Percentiles rank a stretch among this genome's conserved stretches.
phyloP scores from a whole-genome alignment of 192 early-diverging fungal species.

The Chytriomyces sp. region DNA sequence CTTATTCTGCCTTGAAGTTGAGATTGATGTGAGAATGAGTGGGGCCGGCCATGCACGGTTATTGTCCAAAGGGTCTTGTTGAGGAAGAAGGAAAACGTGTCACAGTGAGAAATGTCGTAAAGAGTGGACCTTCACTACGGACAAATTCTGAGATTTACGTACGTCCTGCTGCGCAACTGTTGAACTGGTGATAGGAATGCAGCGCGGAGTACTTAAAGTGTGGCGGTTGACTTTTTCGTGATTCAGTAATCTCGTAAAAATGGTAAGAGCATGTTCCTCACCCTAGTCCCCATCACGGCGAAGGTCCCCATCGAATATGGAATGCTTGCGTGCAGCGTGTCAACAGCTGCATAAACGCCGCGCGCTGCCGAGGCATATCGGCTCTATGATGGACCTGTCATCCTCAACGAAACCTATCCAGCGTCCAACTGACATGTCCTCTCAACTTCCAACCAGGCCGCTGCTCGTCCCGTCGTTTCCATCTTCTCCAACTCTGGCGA shows the following conservation, averaged over 20 bases:
- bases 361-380: not conserved
- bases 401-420: not conserved
- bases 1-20: too few relatives aligned
- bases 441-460: not conserved
- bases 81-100: too few relatives aligned
- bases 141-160: too few relatives aligned
- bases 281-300: not conserved
- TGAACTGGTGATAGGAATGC: too few relatives aligned
- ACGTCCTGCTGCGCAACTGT: too few relatives aligned
- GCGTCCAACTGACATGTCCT: not conserved
- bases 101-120: too few relatives aligned
- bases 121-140: too few relatives aligned
- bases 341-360: not conserved
- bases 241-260: not conserved
- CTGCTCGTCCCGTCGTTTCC: slow-evolving; percentile 85
- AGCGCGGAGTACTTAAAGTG: too few relatives aligned
- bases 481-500: slow-evolving; percentile 84
- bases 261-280: not conserved
- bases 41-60: too few relatives aligned
- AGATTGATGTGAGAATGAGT: too few relatives aligned
- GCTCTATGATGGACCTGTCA: not conserved
- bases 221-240: too few relatives aligned
- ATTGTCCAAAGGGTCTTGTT: too few relatives aligned
- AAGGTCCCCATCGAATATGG: not conserved
- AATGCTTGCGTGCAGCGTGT: not conserved